Percentiles rank a stretch among this genome's conserved stretches.
These are phyloP conservation scores for Neurospora cerealis DNA, from an alignment of 495 filamentous ascomycete species.

Conservation along the genomic window DNA sequence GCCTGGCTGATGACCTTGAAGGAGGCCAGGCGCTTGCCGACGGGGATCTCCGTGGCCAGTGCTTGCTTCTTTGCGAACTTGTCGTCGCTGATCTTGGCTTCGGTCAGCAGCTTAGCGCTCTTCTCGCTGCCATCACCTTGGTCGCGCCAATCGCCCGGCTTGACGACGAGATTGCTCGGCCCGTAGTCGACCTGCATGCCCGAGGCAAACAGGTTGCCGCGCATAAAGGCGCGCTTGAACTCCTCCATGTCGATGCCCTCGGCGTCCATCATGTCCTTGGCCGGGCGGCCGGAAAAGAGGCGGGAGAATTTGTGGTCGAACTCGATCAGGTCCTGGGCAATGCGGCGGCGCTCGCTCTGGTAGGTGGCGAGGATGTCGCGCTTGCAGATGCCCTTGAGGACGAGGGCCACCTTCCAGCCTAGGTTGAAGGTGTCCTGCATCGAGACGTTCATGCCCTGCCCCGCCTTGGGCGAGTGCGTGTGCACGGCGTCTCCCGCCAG, in stretches of 20 bases:
- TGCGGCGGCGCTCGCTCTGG: conserved; percentile 53
- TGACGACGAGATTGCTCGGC: conserved; percentile 20
- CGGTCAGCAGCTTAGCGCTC: not conserved
- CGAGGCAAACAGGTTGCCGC: conserved; percentile 28
- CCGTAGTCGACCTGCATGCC: conserved; percentile 28
- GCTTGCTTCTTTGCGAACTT: conserved; percentile 17
- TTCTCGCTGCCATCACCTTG: conserved; percentile 42
- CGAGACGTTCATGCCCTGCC: conserved; percentile 68
- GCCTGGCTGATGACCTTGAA: conserved; percentile 50
- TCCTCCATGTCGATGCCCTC: conserved; percentile 35
- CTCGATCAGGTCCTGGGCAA: conserved; percentile 64
- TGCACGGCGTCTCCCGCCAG: conserved; percentile 56
- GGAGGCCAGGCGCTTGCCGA: conserved; percentile 48
- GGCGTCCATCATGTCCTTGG: conserved; percentile 33
- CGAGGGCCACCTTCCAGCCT: conserved; percentile 62
- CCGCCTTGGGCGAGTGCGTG: conserved; percentile 61
- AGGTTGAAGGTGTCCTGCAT: conserved; percentile 64
- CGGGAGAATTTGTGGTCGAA: conserved; percentile 57
- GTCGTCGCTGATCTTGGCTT: conserved; percentile 3
- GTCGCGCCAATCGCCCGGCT: conserved; percentile 9
- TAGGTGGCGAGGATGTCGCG: conserved; percentile 58
- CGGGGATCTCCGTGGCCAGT: conserved; percentile 9
- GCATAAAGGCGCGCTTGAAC: conserved; percentile 31
- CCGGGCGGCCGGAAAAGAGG: conserved; percentile 35
- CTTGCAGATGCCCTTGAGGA: conserved; percentile 46